A percentile compares a stretch with the other conserved stretches of the same genome.
Conservation (phyloP, 345 rosid species). For the Pistacia vera region DNA sequence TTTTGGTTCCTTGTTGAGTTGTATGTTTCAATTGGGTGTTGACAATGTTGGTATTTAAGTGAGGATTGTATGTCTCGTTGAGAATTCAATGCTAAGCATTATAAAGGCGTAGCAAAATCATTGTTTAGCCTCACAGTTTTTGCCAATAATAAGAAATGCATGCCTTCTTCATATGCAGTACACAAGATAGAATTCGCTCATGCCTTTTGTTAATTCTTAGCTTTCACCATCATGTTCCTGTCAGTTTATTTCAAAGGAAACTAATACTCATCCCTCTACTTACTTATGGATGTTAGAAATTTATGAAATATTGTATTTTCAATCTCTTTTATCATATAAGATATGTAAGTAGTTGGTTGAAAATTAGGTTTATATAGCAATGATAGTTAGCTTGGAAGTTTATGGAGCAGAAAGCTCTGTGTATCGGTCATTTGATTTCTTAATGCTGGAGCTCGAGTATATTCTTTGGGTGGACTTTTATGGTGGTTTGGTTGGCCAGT, state of each 20-base stretch:
- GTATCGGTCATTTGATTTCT: background rate
- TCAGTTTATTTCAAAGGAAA: background rate
- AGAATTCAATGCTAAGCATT: conserved; percentile 15
- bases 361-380: background rate
- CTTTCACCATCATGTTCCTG: background rate
- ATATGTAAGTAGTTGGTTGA: background rate
- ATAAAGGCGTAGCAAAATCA: conserved; percentile 31
- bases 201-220: background rate
- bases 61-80: conserved; percentile 18
- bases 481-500: too few relatives aligned
- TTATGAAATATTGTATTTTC: background rate
- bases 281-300: too few relatives aligned
- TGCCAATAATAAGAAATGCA: conserved; percentile 49
- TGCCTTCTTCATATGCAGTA: conserved; percentile 24
- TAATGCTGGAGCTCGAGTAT: too few relatives aligned
- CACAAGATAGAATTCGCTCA: background rate
- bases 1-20: conserved; percentile 16
- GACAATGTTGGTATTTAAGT: conserved; percentile 26
- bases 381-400: background rate
- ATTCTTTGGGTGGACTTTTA: too few relatives aligned
- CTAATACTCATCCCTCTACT: too few relatives aligned
- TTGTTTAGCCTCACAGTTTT: conserved; percentile 30
- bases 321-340: background rate
- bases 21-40: conserved; percentile 27
- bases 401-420: background rate